A percentile compares a stretch with the other conserved stretches of the same genome.
These are phyloP conservation scores for Suillus luteus DNA, from an alignment of 768 basidiomycete genomes.

Conservation along the genomic window DNA sequence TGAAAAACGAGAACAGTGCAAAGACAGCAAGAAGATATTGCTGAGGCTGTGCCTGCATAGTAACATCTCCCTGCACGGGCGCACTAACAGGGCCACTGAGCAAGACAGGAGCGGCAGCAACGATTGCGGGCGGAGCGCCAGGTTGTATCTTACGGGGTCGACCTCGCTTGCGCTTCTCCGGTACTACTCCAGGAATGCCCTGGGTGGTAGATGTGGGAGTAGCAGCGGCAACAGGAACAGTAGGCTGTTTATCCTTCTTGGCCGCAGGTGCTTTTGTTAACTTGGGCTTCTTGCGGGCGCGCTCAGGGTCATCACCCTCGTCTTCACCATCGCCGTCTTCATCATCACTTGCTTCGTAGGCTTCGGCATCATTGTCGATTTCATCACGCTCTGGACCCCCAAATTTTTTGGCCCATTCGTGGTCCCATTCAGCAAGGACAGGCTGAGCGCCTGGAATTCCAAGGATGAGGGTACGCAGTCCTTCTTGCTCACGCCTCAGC, in stretches of 20 bases:
- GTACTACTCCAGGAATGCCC: slow-evolving; percentile 36
- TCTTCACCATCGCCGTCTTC: slow-evolving; percentile 44
- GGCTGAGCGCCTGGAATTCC: slow-evolving; percentile 77
- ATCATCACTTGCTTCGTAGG: slow-evolving; percentile 40
- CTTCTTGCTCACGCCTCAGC: slow-evolving; percentile 73
- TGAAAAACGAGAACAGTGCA: slow-evolving; percentile 85
- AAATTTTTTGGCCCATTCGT: slow-evolving; percentile 70
- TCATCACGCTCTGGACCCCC: slow-evolving; percentile 78
- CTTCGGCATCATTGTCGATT: slow-evolving; percentile 56
- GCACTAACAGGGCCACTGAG: slow-evolving; percentile 20
- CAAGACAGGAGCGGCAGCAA: slow-evolving; percentile 26
- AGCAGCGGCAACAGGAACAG: slow-evolving; percentile 33
- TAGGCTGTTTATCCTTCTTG: slow-evolving; percentile 46
- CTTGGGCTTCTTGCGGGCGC: slow-evolving; percentile 67
- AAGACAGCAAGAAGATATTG: slow-evolving; percentile 84
- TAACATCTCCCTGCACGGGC: slow-evolving; percentile 16
- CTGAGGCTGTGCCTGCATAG: slow-evolving; percentile 31
- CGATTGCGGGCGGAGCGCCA: slow-evolving; percentile 39
- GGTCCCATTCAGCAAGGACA: slow-evolving; percentile 74
- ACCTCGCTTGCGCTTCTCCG: slow-evolving; percentile 84
- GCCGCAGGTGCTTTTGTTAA: slow-evolving; percentile 40
- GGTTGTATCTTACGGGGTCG: slow-evolving; percentile 73
- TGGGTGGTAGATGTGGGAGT: slow-evolving; percentile 29
- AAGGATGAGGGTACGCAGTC: slow-evolving; percentile 64
- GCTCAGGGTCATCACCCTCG: slow-evolving; percentile 42